Evolutionary conservation across 225 moss, liverwort and hornwort species (phyloP), one percentile per base, ranked within the genome.

Genomic region (Lunularia cruciata): DNA sequence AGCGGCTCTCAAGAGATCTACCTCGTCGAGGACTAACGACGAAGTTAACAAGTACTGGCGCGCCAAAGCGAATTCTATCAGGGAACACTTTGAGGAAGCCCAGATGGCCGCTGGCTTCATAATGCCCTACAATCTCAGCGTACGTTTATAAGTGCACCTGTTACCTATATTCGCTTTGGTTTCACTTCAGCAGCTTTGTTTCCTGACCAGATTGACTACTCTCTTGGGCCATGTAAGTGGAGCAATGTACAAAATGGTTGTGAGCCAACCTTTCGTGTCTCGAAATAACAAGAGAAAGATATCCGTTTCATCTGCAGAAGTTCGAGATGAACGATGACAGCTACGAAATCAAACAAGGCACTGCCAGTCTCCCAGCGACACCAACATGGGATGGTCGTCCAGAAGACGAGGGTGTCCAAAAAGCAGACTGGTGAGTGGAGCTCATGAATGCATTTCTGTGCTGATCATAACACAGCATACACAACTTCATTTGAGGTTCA

Each of bases 11-110:
- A 73, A 77, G 42, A 49, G 81, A 36, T 76, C 73, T 20, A 70
- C 30, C 53, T 81, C 80, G 7, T 77, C 78, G 15, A 5, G 70
- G 76, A 81, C 81, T 10, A 77, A 81, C 49, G 64, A 43, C 2
- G 76, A 73, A 53, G 69, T 81, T 30, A 57, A 63, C 18, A 81
- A 30, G 30, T 81, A 57, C 30, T 81, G 81, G 81, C 46, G 39
- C 31, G 52, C 27, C 6, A 81, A 77, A 49, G 38, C 68, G 19
- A 20, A 58, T 26, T 26, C 42, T 42, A 46, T 76, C 47, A 54
- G 52, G 54, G 69, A 81, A 54, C 81, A 81, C 51, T 70, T 76
- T 8, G 73, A 76, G 2, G 81, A 73, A 70, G 81, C 81, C 19
- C 51, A 73, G 25, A 76, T 55, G 69, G 73, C 76, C 46, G 81